Conservation (phyloP, 177 flowering plant species). For the Vitis hybrid region DNA sequence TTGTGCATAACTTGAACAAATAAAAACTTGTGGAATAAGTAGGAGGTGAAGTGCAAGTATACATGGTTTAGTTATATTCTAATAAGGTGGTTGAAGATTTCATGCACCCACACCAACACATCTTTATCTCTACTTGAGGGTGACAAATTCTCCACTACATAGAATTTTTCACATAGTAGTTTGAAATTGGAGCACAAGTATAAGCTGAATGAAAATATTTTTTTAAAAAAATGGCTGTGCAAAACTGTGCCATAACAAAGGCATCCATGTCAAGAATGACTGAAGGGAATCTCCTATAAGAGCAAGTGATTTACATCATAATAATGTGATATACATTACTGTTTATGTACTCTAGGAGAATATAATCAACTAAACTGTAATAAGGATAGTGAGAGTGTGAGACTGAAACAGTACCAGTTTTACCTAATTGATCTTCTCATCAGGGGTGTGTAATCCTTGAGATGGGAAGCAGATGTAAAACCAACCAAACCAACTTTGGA, state of each 20-base stretch:
- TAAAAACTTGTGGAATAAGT: conserved; percentile 3
- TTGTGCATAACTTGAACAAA: neutral
- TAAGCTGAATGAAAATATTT: neutral
- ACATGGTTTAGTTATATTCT: neutral
- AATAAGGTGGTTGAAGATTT: neutral
- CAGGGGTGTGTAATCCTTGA: neutral
- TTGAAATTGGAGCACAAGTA: neutral
- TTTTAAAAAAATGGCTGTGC: no score
- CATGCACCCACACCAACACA: neutral
- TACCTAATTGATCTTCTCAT: neutral
- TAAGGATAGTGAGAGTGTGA: neutral
- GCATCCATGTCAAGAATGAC: neutral
- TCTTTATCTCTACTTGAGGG: no score
- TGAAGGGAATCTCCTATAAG: neutral
- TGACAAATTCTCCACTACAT: no score
- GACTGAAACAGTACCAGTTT: neutral
- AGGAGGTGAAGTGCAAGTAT: conserved; percentile 9
- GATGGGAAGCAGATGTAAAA: no score
- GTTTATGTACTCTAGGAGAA: neutral
- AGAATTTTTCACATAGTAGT: neutral
- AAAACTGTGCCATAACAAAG: neutral
- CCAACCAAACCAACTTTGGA: no score
- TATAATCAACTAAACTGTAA: neutral
- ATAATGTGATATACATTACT: neutral
- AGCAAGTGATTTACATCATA: neutral